Base-by-base conservation (phyloP, 2,329 filamentous ascomycete species). In the Sclerotinia spermophila region DNA sequence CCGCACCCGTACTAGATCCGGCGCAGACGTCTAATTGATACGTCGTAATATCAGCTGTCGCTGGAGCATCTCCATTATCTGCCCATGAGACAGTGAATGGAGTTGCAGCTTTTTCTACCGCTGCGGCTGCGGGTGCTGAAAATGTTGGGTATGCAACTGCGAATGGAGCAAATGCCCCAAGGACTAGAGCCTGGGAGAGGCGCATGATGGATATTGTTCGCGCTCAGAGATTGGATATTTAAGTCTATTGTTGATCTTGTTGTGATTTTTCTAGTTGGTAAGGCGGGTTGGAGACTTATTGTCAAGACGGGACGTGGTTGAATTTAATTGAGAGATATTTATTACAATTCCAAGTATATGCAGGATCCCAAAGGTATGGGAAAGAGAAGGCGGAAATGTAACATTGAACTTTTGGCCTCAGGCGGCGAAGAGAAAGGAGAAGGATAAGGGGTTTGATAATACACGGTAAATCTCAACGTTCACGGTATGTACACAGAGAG, bases 21-120 rank as follows among this genome's bases (percentile, higher is more conserved):
- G 86, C 85, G 76, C 86, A 87, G 33, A 92, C 81, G 74, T 85
- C 86, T 62, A 92, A 79, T 72, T 86, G 81, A 78, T 88, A 92
- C 27, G 82, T 82, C 2, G 80, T 78, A 56, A 89, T 81, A 70
- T 86, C 82, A 11, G 83, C 77, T 48, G 89, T 77, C 4, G 80
- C 77, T 2, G 87, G 86, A 58, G 82, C 79, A 30, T 80, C 80
- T 55, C 85, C 85, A 40, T 83, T 84, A 27, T 90, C 87, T 71
- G 82, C 81, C 87, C 87, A 90, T 74, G 83, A 80, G 27, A 89
- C 81, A 5, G 82, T 82, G 62, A 91, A 81, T 21, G 83, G 78
- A 68, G 83, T 81, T 60, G 85, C 86, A 24, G 82, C 84, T 61
- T 83, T 78, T 33, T 88, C 74, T 21, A 81, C 81, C 27, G 83